Percentiles rank a stretch among this genome's conserved stretches.
These are phyloP conservation scores for Naganishia kalamii DNA, from an alignment of 768 basidiomycete species.

Conservation along the genomic window DNA sequence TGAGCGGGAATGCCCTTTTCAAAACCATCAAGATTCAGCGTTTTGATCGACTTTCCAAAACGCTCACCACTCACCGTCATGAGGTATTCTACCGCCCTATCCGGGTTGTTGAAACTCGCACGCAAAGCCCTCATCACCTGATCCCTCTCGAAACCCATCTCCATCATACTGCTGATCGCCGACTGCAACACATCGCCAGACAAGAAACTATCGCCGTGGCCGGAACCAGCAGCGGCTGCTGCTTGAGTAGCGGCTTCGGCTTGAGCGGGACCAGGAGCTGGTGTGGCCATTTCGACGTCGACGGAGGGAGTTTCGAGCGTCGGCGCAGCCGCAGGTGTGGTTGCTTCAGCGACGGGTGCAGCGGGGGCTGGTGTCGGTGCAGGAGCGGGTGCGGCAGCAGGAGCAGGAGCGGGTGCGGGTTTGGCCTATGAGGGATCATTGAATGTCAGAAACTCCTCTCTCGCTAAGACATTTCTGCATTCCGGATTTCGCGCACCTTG, in stretches of 20 bases:
- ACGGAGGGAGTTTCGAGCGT: constrained; percentile 44
- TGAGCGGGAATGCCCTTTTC: constrained; percentile 33
- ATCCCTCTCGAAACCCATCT: constrained; percentile 89
- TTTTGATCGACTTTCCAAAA: background rate
- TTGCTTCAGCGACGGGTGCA: constrained; percentile 45
- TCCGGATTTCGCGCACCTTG: constrained; percentile 58
- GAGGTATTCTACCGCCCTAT: constrained; percentile 95
- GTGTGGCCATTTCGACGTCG: constrained; percentile 47
- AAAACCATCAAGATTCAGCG: constrained; percentile 67
- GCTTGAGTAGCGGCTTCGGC: constrained; percentile 33
- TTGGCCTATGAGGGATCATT: constrained; percentile 40
- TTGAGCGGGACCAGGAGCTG: constrained; percentile 44
- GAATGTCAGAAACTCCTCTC: background rate
- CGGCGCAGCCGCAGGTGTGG: constrained; percentile 32
- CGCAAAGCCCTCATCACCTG: constrained; percentile 76
- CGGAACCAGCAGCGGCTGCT: constrained; percentile 18
- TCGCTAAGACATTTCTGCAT: too few species aligned
- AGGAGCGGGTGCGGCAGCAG: constrained; percentile 42
- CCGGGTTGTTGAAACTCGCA: constrained; percentile 95
- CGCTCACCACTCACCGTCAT: constrained; percentile 62
- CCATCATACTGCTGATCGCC: constrained; percentile 73
- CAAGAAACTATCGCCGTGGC: constrained; percentile 44
- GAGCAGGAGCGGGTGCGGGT: constrained; percentile 35
- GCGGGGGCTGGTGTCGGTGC: constrained; percentile 42
- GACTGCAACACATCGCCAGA: constrained; percentile 68